Base-by-base conservation (phyloP, 1,139 yeast genomes). In the Taphrina sp. region DNA sequence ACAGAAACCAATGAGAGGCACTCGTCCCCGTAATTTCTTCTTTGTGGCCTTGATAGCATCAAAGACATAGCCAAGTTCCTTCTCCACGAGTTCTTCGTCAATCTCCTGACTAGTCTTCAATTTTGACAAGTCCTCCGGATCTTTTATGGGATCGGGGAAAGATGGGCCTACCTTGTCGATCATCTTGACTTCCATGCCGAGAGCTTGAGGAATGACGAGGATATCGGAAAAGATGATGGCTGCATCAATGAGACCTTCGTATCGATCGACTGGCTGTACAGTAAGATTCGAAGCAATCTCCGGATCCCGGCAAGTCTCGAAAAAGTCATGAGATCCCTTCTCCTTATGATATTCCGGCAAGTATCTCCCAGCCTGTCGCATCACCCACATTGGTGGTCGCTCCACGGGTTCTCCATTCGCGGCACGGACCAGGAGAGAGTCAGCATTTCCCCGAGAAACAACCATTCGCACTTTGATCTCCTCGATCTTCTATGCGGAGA, bases 341-440 rank as follows among this genome's bases (percentile, higher is more conserved):
- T 82, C 96, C 67, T 81, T 79, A 68, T 90, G 96, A 69, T 92
- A 92, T 69, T 92, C 96, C 10, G 74, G 74, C 24, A 71, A 61
- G 59, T 71, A 71, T 58, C 95, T 75, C n/a, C 95, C 95, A 8
- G 38, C 45, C 53, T 34, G 22, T 61, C 63, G 62, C 64, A 92
- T 92, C 64, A 92, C 85, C 98, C 98, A 92, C 60, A 92, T 82
- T 23, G 98, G 98, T 1, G 98, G 96, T 69, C 98, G 81, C 72
- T 92, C 98, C 46, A 92, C 96, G 63, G 74, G 74, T 68, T 90
- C 95, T 52, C 84, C 76, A 59, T 61, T 45, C 20, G 98, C 96
- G 2, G 97, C 96, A 65, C 98, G 76, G 61, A 92, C 75, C 45
- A 92, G 41, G 39, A 49, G 17, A 16, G 44, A 44, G 22, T 47